A percentile compares a stretch with the other conserved stretches of the same genome.
Conservation (phyloP, 2,329 filamentous ascomycete species). For the Verticillium nubilum region DNA sequence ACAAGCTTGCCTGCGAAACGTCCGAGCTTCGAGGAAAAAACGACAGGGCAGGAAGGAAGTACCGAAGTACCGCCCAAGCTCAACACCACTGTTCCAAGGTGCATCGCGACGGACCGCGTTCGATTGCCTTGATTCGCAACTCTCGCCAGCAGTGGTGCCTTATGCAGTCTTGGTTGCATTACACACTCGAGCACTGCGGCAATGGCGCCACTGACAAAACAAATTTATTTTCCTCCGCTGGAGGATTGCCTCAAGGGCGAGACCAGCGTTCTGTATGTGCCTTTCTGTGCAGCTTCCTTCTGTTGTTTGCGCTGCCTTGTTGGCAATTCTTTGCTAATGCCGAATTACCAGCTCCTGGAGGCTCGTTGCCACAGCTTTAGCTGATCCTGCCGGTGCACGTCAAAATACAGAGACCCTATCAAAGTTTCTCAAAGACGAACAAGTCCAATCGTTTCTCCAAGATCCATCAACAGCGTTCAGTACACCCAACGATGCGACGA, state of each 20-base stretch:
- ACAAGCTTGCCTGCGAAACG: neutral
- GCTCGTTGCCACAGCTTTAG: slow-evolving; percentile 49
- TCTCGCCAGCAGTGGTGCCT: slow-evolving; percentile 10
- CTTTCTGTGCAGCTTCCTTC: neutral
- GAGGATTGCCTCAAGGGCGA: slow-evolving; percentile 81
- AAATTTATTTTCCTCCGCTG: slow-evolving; percentile 76
- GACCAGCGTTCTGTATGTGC: slow-evolving; percentile 69
- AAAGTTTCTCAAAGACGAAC: slow-evolving; percentile 65
- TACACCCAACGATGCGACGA: slow-evolving; percentile 55
- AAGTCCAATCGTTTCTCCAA: slow-evolving; percentile 63
- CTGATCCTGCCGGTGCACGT: slow-evolving; percentile 52
- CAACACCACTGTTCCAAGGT: slow-evolving; percentile 3
- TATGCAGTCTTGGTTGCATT: slow-evolving; percentile 9
- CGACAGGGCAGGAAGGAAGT: neutral
- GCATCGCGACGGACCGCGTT: slow-evolving; percentile 8
- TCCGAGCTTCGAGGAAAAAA: neutral
- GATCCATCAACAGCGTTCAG: slow-evolving; percentile 65
- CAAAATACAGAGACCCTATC: slow-evolving; percentile 50
- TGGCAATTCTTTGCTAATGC: slow-evolving; percentile 4
- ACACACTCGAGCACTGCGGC: slow-evolving; percentile 31
- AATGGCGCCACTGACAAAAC: slow-evolving; percentile 68
- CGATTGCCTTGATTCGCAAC: slow-evolving; percentile 20
- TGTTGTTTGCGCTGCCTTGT: slow-evolving; percentile 1
- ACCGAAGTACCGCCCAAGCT: slow-evolving; percentile 1
- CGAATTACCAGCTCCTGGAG: slow-evolving; percentile 50